Evolutionary conservation across 371 early-diverging fungal genomes (phyloP), one percentile per base, ranked within the genome.

Genomic region (Apophysomyces sp.): DNA sequence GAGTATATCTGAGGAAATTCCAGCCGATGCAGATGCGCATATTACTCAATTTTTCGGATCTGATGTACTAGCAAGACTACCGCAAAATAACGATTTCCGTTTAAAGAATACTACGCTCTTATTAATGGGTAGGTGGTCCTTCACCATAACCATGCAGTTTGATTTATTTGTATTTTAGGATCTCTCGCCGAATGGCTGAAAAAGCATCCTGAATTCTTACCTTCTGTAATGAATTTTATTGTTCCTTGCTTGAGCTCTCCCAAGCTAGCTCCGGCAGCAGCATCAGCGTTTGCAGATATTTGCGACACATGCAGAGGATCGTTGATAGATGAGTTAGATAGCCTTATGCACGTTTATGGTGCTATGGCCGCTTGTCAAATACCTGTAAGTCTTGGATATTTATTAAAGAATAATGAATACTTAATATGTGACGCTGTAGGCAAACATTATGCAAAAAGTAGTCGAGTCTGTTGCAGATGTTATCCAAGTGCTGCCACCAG

Each of bases 101-200:
- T 55, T 87, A 7, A 80, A 80, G 8, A 81, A 78, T 41, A 87
- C 87, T 0, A 68, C 74, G 2, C 51, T 85, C 11, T 56, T 72
- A 4, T 62, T 86, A 21, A 73, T 85, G 59, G 88, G 87, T 84
- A 82, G 57, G 24, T 9, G 27, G 9, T 24, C 44, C 29, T 26
- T 40, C 18, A 6, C 29, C 6, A 52, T 6, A 57, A 21, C 39
- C 28, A 57, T 27, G n/a, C 21, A 40, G 13, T 8, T 32, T 34
- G 1, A n/a, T 18, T 60, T 26, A 4, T n/a, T 55, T 21, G 9
- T 8, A 26, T 57, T 24, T 18, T 74, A 75, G 89, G 91, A 8
- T 83, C 91, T 3, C 83, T 90, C 37, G 78, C 89, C 8, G 91
- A 89, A 52, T 93, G 92, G 92, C 76, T 90, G 51, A 84, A 88